A percentile compares a stretch with the other conserved stretches of the same genome.
Evolutionary conservation across 192 early-diverging fungal species (phyloP).

Genomic region (Backusella luteola): DNA sequence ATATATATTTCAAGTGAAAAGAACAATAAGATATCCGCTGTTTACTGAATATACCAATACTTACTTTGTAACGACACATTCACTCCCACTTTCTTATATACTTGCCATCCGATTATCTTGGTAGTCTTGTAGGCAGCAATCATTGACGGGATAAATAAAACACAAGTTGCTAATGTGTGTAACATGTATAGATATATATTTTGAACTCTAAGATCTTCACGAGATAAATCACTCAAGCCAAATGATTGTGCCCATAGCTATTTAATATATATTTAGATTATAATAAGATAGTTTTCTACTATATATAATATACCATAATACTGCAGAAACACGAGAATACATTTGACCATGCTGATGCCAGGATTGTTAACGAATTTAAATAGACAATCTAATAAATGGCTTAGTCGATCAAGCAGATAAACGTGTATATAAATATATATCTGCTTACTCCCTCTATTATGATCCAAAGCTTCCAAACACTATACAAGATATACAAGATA

Average conservation of each 20-base stretch:
- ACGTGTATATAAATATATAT: neutral
- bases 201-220: neutral
- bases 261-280: neutral
- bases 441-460: neutral
- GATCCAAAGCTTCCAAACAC: constrained; percentile 12
- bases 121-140: neutral
- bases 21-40: too few relatives aligned
- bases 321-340: neutral
- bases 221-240: neutral
- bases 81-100: constrained; percentile 7
- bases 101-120: neutral
- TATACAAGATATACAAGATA: neutral
- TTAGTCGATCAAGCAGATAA: neutral
- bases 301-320: neutral
- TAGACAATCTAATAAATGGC: neutral
- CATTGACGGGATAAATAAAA: neutral
- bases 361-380: constrained; percentile 5
- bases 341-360: constrained; percentile 1
- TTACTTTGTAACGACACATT: constrained; percentile 1
- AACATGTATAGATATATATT: neutral
- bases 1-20: neutral
- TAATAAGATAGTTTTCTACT: neutral
- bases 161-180: neutral
- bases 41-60: neutral
- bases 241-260: neutral